Conservation (phyloP, 805 yeast genomes). For the Candida mattraensis region DNA sequence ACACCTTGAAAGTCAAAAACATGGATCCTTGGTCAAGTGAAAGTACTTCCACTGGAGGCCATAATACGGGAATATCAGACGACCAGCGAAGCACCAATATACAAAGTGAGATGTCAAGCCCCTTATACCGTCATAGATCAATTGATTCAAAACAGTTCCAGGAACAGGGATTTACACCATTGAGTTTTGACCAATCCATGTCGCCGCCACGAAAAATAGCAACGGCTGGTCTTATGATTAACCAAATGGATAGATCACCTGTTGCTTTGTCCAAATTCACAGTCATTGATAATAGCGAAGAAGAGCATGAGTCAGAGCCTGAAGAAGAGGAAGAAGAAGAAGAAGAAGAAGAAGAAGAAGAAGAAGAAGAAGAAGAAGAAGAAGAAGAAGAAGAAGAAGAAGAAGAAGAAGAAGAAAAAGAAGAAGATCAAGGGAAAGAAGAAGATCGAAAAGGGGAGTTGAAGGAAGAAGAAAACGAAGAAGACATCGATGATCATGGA, state of each 20-base stretch:
- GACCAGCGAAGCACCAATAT: conserved; percentile 2
- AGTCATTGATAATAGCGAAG: conserved; percentile 2
- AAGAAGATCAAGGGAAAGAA: conserved; percentile 2
- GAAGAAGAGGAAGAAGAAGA: conserved; percentile 20
- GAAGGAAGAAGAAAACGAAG: conserved; percentile 11
- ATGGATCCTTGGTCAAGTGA: conserved; percentile 3
- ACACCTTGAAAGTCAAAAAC: conserved; percentile 5
- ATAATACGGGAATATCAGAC: too few relatives aligned
- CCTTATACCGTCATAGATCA: conserved; percentile 14
- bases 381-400: too few relatives aligned
- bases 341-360: too few relatives aligned
- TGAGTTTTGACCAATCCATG: too few relatives aligned
- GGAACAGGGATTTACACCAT: not conserved
- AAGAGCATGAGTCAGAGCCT: conserved; percentile 2
- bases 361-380: too few relatives aligned
- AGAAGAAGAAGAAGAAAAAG: conserved; percentile 2
- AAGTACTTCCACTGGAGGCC: not conserved
- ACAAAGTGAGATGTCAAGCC: conserved; percentile 9
- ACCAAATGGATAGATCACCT: not conserved
- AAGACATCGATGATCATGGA: conserved; percentile 21
- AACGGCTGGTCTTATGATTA: conserved; percentile 5
- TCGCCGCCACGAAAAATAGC: too few relatives aligned
- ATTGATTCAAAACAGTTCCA: conserved; percentile 10
- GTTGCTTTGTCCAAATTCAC: conserved; percentile 4
- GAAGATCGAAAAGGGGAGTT: too few relatives aligned